These are phyloP conservation scores for Neofusicoccum sp. DNA, from an alignment of 2,329 filamentous ascomycete genomes.

Conservation along the genomic window DNA sequence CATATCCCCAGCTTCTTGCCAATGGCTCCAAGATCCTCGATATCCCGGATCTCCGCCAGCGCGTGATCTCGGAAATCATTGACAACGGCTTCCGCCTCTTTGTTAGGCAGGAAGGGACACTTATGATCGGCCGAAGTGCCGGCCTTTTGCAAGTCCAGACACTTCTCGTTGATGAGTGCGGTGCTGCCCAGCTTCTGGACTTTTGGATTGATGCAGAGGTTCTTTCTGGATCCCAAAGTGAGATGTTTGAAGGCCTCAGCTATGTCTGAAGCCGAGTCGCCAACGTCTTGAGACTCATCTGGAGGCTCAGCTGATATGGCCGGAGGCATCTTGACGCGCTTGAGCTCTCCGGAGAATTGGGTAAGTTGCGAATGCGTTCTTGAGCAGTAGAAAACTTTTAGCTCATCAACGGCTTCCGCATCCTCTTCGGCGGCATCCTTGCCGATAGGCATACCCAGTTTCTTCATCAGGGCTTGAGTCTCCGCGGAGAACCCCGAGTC, in stretches of 20 bases:
- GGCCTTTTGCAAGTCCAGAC: slow-evolving; percentile 82
- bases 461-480: slow-evolving; percentile 71
- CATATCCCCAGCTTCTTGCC: slow-evolving; percentile 80
- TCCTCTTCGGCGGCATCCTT: slow-evolving; percentile 41
- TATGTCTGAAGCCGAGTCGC: slow-evolving; percentile 28
- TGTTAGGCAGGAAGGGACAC: slow-evolving; percentile 76
- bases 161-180: slow-evolving; percentile 89
- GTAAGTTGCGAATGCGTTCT: slow-evolving; percentile 88
- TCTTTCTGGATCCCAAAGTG: slow-evolving; percentile 80
- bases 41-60: slow-evolving; percentile 82
- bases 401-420: slow-evolving; percentile 59
- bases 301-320: slow-evolving; percentile 54
- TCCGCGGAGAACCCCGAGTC: slow-evolving; percentile 65
- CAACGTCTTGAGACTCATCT: slow-evolving; percentile 21
- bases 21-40: slow-evolving; percentile 80
- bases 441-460: slow-evolving; percentile 42
- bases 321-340: slow-evolving; percentile 72
- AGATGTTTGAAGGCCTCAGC: slow-evolving; percentile 73
- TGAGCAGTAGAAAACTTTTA: slow-evolving; percentile 90
- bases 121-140: slow-evolving; percentile 60
- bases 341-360: slow-evolving; percentile 81
- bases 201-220: slow-evolving; percentile 82
- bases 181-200: slow-evolving; percentile 68
- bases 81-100: slow-evolving; percentile 68
- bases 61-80: slow-evolving; percentile 83